A percentile compares a stretch with the other conserved stretches of the same genome.
These are phyloP conservation scores for Phytomonas francai DNA, from an alignment of 208 protist species.

Conservation along the genomic window DNA sequence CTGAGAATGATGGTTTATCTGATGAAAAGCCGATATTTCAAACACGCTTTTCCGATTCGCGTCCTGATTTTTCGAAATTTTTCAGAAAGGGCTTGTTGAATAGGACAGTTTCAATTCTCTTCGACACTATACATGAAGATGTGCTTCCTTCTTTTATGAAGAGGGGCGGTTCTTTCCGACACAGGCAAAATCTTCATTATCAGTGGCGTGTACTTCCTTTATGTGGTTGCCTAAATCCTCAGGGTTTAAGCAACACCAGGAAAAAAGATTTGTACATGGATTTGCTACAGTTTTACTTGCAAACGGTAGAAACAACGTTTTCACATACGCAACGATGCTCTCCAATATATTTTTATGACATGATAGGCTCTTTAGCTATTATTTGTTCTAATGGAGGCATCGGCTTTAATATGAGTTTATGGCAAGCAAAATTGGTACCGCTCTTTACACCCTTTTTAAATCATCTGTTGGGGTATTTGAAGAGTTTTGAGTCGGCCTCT, in stretches of 20 bases:
- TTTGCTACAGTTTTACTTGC: background rate
- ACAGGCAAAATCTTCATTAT: background rate
- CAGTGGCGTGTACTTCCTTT: background rate
- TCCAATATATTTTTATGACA: background rate
- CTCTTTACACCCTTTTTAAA: background rate
- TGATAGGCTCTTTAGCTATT: background rate
- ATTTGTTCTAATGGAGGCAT: constrained; percentile 1
- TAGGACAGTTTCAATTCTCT: background rate
- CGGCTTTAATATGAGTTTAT: background rate
- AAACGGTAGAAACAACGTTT: background rate
- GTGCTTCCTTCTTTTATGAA: background rate
- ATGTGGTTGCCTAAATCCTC: background rate
- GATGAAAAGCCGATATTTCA: background rate
- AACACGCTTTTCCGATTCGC: background rate
- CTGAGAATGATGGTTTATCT: background rate
- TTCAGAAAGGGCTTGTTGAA: background rate
- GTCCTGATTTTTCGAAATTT: background rate
- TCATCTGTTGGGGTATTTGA: background rate
- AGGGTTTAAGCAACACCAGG: background rate
- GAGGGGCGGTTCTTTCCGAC: background rate
- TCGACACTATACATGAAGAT: background rate
- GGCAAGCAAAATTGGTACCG: background rate
- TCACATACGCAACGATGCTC: background rate
- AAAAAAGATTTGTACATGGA: background rate
- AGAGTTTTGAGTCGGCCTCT: background rate